Percentiles rank a stretch among this genome's conserved stretches.
Conservation (phyloP, 129 eudicot species). For the Ambrosia trifida region DNA sequence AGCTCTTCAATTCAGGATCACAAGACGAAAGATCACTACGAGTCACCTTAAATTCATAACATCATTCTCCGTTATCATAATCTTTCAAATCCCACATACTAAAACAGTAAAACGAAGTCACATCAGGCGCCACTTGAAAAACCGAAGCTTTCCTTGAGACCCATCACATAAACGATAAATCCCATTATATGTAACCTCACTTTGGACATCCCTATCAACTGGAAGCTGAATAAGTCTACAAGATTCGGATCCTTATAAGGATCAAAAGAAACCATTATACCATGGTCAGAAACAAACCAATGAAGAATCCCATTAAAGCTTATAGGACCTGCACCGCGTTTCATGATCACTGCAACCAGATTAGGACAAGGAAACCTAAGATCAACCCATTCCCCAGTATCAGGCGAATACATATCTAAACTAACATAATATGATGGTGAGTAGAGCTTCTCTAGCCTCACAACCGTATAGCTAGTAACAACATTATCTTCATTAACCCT, state of each 20-base stretch:
- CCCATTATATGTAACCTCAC: slow-evolving; percentile 36
- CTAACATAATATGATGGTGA: slow-evolving; percentile 20
- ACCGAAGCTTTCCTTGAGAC: slow-evolving; percentile 36
- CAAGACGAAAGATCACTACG: slow-evolving; percentile 44
- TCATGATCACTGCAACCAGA: slow-evolving; percentile 36
- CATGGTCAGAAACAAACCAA: slow-evolving; percentile 44
- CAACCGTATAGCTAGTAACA: slow-evolving; percentile 27
- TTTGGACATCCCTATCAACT: slow-evolving; percentile 30
- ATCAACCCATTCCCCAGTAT: slow-evolving; percentile 46
- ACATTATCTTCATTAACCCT: slow-evolving; percentile 36
- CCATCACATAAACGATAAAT: slow-evolving; percentile 43
- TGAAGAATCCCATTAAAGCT: slow-evolving; percentile 40
- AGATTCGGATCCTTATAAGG: slow-evolving; percentile 29
- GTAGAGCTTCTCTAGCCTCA: slow-evolving; percentile 22
- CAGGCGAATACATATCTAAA: slow-evolving; percentile 42
- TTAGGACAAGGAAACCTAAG: slow-evolving; percentile 26
- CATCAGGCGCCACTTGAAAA: slow-evolving; percentile 39
- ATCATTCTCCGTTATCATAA: slow-evolving; percentile 47
- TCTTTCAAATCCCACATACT: slow-evolving; percentile 52
- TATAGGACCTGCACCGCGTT: slow-evolving; percentile 50
- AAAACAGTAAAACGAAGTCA: slow-evolving; percentile 30
- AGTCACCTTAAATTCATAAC: slow-evolving; percentile 36
- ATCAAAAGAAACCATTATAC: slow-evolving; percentile 47
- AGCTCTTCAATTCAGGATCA: slow-evolving; percentile 29
- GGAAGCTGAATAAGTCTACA: slow-evolving; percentile 42